These are phyloP conservation scores for Pelagophyceae sp. DNA, from an alignment of 352 stramenopile species.

Conservation along the genomic window DNA sequence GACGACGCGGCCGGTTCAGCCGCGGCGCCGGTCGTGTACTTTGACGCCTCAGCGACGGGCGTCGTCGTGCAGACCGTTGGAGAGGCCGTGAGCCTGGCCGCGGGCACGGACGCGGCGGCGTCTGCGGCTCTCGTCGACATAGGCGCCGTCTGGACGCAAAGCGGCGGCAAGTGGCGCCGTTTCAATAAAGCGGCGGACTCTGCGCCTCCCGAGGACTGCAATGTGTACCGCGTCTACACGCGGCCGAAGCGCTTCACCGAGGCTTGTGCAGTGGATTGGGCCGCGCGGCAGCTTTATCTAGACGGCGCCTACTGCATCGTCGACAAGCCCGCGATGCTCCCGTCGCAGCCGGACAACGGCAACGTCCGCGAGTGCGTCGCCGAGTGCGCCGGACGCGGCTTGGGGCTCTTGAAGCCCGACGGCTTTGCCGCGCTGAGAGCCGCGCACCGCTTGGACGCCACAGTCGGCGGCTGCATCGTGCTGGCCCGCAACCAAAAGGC, in stretches of 20 bases:
- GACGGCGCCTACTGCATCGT: not conserved
- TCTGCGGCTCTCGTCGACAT: no score
- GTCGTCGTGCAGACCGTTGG: no score
- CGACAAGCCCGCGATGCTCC: slow-evolving; percentile 57
- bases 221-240: no score
- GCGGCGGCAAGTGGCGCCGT: no score
- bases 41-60: no score
- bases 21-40: no score
- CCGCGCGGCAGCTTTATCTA: not conserved
- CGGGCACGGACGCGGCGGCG: no score
- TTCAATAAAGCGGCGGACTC: no score
- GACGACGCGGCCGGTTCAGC: no score
- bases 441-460: slow-evolving; percentile 53
- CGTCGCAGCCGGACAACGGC: slow-evolving; percentile 53
- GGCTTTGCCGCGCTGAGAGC: slow-evolving; percentile 36
- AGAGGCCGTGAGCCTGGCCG: no score
- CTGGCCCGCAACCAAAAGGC: slow-evolving; percentile 51
- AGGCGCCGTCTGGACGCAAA: no score
- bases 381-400: slow-evolving; percentile 44
- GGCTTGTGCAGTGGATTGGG: not conserved
- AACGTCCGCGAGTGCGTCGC: slow-evolving; percentile 57
- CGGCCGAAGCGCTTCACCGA: not conserved
- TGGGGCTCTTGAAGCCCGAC: slow-evolving; percentile 50
- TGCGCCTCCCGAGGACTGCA: no score
- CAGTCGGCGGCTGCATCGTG: slow-evolving; percentile 55